Evolutionary conservation across 176 grass and related monocot species (phyloP).

Genomic region (Stipa capillata): DNA sequence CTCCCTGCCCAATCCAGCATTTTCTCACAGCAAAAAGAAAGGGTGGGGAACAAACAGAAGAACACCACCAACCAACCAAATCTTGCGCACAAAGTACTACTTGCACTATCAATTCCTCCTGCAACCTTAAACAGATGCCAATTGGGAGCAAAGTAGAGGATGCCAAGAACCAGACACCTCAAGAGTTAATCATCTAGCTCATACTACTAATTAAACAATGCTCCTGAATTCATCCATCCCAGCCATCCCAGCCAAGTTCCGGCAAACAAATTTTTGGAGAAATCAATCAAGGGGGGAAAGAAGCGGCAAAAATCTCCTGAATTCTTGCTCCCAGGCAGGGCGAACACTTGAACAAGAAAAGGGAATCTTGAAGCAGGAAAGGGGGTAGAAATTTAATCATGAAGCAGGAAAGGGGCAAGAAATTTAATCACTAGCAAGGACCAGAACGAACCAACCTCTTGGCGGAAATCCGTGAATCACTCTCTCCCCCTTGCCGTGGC

Average conservation of each 20-base stretch:
- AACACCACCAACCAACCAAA: conserved; percentile 16
- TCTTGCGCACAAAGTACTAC: not conserved
- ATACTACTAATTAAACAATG: not conserved
- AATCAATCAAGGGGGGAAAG: not conserved
- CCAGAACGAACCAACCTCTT: conserved; percentile 16
- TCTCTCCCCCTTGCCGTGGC: not conserved
- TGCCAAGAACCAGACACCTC: not conserved
- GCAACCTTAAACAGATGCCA: conserved; percentile 19
- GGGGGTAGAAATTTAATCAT: not conserved
- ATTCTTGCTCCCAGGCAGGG: not conserved
- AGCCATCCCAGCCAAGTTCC: not conserved
- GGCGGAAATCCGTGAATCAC: conserved; percentile 10
- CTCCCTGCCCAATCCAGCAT: not conserved
- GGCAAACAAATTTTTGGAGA: too few relatives aligned
- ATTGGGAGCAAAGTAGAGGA: not conserved
- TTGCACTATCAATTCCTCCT: conserved; percentile 5
- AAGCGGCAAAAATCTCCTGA: not conserved
- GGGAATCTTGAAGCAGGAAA: not conserved
- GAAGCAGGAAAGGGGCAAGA: not conserved
- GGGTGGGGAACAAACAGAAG: not conserved
- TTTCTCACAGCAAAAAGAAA: not conserved
- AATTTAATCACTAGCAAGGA: not conserved
- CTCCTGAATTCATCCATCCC: too few relatives aligned
- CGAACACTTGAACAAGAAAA: not conserved
- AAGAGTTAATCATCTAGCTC: not conserved